Percentiles rank a stretch among this genome's conserved stretches.
Conservation (phyloP, 495 filamentous ascomycete genomes). For the Hypoxylon lienhwacheense region DNA sequence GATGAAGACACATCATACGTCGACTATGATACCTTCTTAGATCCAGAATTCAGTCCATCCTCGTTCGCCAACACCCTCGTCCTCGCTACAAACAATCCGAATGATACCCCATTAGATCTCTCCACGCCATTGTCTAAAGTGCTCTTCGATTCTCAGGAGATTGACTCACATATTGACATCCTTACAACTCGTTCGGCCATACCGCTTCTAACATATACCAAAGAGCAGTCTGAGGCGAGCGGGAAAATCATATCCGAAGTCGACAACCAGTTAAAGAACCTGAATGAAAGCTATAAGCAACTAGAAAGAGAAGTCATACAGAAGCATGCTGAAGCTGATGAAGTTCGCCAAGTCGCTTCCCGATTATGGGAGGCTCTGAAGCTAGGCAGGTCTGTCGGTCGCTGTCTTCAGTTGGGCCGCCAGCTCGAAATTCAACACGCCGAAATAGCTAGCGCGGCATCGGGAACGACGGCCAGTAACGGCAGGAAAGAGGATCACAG, state of each 20-base stretch:
- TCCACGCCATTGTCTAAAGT: conserved; percentile 92
- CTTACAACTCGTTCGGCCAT: conserved; percentile 84
- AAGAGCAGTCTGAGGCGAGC: conserved; percentile 68
- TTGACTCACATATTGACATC: conserved; percentile 91
- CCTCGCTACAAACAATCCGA: conserved; percentile 85
- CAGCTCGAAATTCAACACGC: conserved; percentile 82
- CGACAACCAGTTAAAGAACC: conserved; percentile 70
- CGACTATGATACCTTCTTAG: conserved; percentile 91
- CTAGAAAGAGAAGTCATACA: conserved; percentile 80
- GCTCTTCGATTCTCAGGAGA: conserved; percentile 94
- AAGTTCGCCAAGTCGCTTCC: conserved; percentile 70
- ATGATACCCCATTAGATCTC: conserved; percentile 86
- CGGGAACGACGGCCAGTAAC: conserved; percentile 23
- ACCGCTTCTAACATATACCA: conserved; percentile 78
- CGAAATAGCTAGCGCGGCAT: conserved; percentile 48
- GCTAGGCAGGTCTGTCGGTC: conserved; percentile 70
- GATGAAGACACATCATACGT: conserved; percentile 79
- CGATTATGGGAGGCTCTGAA: conserved; percentile 78
- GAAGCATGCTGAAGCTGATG: conserved; percentile 78
- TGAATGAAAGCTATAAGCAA: conserved; percentile 81
- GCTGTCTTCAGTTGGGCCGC: conserved; percentile 76
- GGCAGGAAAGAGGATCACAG: conserved; percentile 69
- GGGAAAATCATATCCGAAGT: conserved; percentile 69
- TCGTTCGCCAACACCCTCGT: conserved; percentile 88
- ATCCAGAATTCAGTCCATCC: conserved; percentile 76